Percentiles rank a stretch among this genome's conserved stretches.
These are phyloP conservation scores for sorghum (Sorghum bicolor) DNA, from an alignment of 176 grass and related monocot species.

Conservation along the genomic window DNA sequence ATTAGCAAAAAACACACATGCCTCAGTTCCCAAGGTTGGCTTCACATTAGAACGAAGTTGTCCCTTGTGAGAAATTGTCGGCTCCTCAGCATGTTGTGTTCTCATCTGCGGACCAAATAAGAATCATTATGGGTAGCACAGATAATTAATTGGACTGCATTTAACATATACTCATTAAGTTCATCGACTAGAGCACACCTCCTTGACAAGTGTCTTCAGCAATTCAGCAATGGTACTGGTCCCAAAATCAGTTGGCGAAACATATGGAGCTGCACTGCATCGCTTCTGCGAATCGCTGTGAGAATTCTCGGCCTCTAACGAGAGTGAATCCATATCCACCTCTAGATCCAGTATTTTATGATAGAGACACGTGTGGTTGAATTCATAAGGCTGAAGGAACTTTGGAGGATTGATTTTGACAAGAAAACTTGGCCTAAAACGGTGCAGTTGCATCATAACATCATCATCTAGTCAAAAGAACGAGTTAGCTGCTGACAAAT, in stretches of 20 bases:
- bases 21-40: slow-evolving; percentile 32
- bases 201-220: slow-evolving; percentile 42
- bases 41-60: slow-evolving; percentile 1
- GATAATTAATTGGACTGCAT: background rate
- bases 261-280: slow-evolving; percentile 66
- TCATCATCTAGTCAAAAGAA: slow-evolving; percentile 74
- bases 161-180: slow-evolving; percentile 9
- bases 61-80: slow-evolving; percentile 8
- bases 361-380: slow-evolving; percentile 53
- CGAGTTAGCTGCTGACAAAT: slow-evolving; percentile 14
- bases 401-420: slow-evolving; percentile 53
- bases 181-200: slow-evolving; percentile 21
- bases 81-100: slow-evolving; percentile 25
- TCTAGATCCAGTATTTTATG: slow-evolving; percentile 13
- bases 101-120: slow-evolving; percentile 43
- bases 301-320: slow-evolving; percentile 43
- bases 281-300: slow-evolving; percentile 5
- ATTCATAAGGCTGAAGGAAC: slow-evolving; percentile 63
- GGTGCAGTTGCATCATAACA: slow-evolving; percentile 59
- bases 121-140: background rate
- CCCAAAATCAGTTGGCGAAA: slow-evolving; percentile 59
- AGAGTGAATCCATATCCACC: slow-evolving; percentile 39
- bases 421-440: slow-evolving; percentile 64
- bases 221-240: slow-evolving; percentile 34
- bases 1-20: slow-evolving; percentile 57